These are phyloP conservation scores for Aspergillus incahuasiensis DNA, from an alignment of 495 filamentous ascomycete genomes.

Conservation along the genomic window DNA sequence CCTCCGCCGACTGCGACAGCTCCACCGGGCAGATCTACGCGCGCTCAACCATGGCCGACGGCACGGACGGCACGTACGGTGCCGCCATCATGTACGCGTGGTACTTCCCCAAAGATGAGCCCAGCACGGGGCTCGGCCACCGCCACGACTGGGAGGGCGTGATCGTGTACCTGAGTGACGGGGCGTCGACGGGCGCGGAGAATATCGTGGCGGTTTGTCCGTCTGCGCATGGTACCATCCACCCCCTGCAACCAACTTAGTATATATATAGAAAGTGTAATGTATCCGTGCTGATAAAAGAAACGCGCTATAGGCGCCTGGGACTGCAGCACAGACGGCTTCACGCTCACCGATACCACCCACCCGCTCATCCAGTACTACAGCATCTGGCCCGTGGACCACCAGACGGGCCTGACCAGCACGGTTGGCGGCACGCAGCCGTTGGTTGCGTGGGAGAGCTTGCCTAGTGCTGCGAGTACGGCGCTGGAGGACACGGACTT, in stretches of 20 bases:
- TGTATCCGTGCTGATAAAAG: too few species aligned
- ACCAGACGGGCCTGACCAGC: conserved; percentile 39
- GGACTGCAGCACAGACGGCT: conserved; percentile 41
- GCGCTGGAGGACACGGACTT: conserved; percentile 42
- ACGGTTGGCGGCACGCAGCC: conserved; percentile 48
- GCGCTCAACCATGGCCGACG: conserved; percentile 29
- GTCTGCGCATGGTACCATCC: conserved; percentile 50
- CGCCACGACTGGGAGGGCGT: conserved; percentile 52
- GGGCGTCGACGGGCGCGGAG: conserved; percentile 29
- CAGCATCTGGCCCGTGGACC: conserved; percentile 47
- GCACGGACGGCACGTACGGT: conserved; percentile 10
- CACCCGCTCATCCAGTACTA: conserved; percentile 44
- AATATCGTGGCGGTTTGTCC: conserved; percentile 49
- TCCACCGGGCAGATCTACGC: conserved; percentile 50
- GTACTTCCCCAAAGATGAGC: conserved; percentile 49
- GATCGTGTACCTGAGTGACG: conserved; percentile 40
- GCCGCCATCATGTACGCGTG: conserved; percentile 51
- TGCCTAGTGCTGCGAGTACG: conserved; percentile 33
- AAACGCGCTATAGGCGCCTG: too few species aligned
- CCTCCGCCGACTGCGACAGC: conserved; percentile 37
- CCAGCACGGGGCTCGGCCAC: conserved; percentile 40
- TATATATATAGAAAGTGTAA: too few species aligned
- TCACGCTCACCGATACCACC: conserved; percentile 29
- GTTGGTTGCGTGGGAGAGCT: conserved; percentile 51
- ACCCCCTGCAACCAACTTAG: too few species aligned